Base-by-base conservation (phyloP, 129 eudicot species). In the Dittrichia graveolens region DNA sequence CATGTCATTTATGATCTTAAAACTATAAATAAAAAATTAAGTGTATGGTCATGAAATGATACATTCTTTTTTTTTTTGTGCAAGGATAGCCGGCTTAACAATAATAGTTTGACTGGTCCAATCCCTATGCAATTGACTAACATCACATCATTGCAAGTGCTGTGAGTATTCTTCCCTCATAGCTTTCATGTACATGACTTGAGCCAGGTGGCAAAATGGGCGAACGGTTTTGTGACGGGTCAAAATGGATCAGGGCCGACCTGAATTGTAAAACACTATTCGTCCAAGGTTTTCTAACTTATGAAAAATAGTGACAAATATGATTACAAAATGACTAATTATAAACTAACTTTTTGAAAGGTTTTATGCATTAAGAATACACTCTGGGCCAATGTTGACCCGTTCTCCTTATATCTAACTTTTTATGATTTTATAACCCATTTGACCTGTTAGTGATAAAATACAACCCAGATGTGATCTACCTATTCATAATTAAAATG, bases 101-200 rank as follows among this genome's bases (percentile, higher is more conserved):
- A 92, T 72, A 92, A 92, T 73, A 92, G 91, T 77, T 78, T 92
- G 84, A 72, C 85, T 2, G 98, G 98, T 48, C 77, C 78, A 9
- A 92, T 92, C 54, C 98, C 98, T 44, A 47, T 92, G 89, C 78
- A 89, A 41, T 77, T 92, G 90, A 89, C 95, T 50, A 89, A 92
- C 77, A 85, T 89, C 65, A 71, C 89, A 11, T 65, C 98, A 1
- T 85, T 92, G 48, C 98, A 92, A 85, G 98, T 92, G 12, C 65
- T 92, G 98, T 92, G 66, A 89, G 98, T 88, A 45, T 76, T 67
- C 47, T 42, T 46, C 31, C 10, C 31, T 38, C 14, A 6, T 42
- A 74, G 43, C 11, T 49, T 38, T 49, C 10, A 1, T 43, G 16
- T 49, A 19, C 55, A 19, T 55, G 42, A 54, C 65, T 55, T 15